Evolutionary conservation across 805 yeast species (phyloP), one percentile per base, ranked within the genome.

Genomic region (Yarrowia bubula): DNA sequence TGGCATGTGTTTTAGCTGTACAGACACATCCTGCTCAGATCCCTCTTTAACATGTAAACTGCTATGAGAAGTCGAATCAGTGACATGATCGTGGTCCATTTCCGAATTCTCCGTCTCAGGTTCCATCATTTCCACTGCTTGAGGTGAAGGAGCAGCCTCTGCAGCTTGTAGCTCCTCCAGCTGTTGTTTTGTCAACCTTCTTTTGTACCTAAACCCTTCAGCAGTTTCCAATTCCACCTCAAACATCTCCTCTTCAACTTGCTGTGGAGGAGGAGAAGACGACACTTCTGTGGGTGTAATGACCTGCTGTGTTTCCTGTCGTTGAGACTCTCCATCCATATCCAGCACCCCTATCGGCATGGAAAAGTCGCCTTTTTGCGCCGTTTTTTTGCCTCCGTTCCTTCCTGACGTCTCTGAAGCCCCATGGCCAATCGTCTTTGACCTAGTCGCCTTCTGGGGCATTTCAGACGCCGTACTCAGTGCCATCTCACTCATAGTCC

Each of bases 151-250:
- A 10, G 39, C 50, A 39, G 33, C 43, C 10, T 58, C 51, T 13
- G 33, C 64, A 4, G 51, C 50, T 15, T 58, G 64, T 10, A 58
- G 15, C 15, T 44, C 51, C 43, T 58, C 64, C 64, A 58, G 32
- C 15, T 58, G 35, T 3, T 35, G n/a, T 18, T 35, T 58, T 22
- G 64, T 58, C 50, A 58, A 14, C 4, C 43, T 7, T 9, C 51
- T 17, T 10, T 15, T 43, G 35, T 58, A 58, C 9, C 51, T 43
- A 33, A 58, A 58, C 5, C 64, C 64, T 17, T 58, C 64, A 1
- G 50, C 64, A 5, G 61, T 55, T n/a, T 58, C 64, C 6, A 58
- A 22, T 13, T 58, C 64, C n/a, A 58, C 64, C 28, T 58, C 64
- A 37, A 58, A 58, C 39, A 58, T 22, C 13, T 58, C 64, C 8